Evolutionary conservation across 495 filamentous ascomycete genomes (phyloP).

Genomic region (Aspergillus affinis): DNA sequence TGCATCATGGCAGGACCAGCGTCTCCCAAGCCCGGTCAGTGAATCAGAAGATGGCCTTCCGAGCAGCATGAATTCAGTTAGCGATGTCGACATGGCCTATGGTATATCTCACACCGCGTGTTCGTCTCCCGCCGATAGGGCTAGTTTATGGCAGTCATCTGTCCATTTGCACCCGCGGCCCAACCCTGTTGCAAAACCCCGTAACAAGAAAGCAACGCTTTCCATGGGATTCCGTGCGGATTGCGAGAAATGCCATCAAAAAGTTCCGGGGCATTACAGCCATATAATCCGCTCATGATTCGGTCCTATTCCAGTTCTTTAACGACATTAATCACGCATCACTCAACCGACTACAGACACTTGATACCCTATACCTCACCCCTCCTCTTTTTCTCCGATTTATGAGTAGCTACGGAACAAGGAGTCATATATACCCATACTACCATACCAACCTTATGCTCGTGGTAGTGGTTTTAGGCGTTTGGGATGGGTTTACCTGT

Average conservation of each 20-base stretch:
- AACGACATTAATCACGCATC: not conserved
- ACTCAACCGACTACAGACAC: not conserved
- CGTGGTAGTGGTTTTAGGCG: not conserved
- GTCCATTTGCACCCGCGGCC: constrained; percentile 7
- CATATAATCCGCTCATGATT: constrained; percentile 60
- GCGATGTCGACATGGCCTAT: constrained; percentile 26
- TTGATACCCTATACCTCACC: not conserved
- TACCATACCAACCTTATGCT: not conserved
- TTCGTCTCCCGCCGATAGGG: not conserved
- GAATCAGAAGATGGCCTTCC: constrained; percentile 58
- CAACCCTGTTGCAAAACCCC: constrained; percentile 19
- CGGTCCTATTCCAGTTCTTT: not conserved
- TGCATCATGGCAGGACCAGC: constrained; percentile 49
- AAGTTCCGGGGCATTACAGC: constrained; percentile 83
- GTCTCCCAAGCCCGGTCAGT: constrained; percentile 70
- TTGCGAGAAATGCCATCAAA: constrained; percentile 79
- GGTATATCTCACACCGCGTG: constrained; percentile 9
- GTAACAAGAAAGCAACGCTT: constrained; percentile 63
- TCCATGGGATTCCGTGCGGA: constrained; percentile 83
- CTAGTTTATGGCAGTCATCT: constrained; percentile 6
- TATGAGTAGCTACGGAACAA: not conserved
- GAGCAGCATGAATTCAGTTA: constrained; percentile 31
- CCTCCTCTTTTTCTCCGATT: not conserved
- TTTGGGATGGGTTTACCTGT: not conserved
- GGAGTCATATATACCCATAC: not conserved